phyloP scores from a whole-genome alignment of 2,329 filamentous ascomycete genomes.

The Cladobotryum mycophilum region DNA sequence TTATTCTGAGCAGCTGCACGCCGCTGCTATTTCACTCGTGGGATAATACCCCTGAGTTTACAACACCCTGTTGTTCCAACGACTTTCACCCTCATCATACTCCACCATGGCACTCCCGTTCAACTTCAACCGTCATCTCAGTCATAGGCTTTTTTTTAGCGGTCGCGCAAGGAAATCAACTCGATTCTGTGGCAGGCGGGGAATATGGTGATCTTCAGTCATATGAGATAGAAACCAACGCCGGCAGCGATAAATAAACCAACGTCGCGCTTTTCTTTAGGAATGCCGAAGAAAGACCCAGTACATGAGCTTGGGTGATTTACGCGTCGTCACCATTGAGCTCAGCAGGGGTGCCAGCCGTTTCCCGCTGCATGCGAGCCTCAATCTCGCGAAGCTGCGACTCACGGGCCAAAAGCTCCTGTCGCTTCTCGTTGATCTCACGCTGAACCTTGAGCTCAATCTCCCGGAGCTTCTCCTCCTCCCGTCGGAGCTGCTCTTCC shows the following conservation, averaged over 20 bases:
- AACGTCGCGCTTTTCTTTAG: conserved; percentile 34
- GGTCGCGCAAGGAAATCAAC: conserved; percentile 24
- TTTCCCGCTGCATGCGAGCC: conserved; percentile 89
- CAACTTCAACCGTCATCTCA: conserved; percentile 27
- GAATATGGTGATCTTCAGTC: conserved; percentile 38
- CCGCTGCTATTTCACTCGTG: conserved; percentile 11
- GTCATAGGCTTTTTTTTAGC: conserved; percentile 20
- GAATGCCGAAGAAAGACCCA: conserved; percentile 27
- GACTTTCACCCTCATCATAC: conserved; percentile 8
- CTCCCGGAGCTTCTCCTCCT: conserved; percentile 99
- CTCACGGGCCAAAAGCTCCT: conserved; percentile 94
- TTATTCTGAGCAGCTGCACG: conserved; percentile 13
- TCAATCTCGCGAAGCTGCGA: conserved; percentile 98
- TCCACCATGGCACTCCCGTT: conserved; percentile 15
- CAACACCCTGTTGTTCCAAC: conserved; percentile 11
- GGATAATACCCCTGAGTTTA: conserved; percentile 17
- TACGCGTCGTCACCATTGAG: conserved; percentile 52
- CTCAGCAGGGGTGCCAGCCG: conserved; percentile 46
- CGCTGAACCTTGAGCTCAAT: conserved; percentile 99
- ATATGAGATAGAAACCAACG: conserved; percentile 41
- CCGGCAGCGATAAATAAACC: conserved; percentile 41
- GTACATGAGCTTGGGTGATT: conserved; percentile 22
- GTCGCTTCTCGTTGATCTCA: conserved; percentile 99
- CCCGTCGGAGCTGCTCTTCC: conserved; percentile 97
- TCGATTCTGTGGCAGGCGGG: conserved; percentile 34